Percentiles rank a stretch among this genome's conserved stretches.
Conservation (phyloP, 2,329 filamentous ascomycete genomes). For the Lizonia empirigonia region DNA sequence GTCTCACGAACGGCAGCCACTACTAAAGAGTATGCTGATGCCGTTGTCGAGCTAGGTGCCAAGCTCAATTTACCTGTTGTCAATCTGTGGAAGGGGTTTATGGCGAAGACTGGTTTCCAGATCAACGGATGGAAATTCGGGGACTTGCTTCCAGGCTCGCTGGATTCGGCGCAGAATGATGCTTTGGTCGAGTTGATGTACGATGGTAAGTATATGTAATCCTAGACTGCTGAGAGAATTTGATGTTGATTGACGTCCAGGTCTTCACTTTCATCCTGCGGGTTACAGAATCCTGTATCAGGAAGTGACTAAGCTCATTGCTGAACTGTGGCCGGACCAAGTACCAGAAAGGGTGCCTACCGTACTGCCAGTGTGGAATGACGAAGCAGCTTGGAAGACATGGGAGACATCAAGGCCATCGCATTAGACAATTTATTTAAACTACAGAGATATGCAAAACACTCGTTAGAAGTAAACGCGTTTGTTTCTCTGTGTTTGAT, state of each 20-base stretch:
- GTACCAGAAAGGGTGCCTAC: slow-evolving; percentile 58
- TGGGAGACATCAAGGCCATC: slow-evolving; percentile 22
- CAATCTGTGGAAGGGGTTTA: slow-evolving; percentile 80
- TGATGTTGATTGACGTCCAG: slow-evolving; percentile 41
- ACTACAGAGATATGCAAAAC: background rate
- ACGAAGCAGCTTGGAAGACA: slow-evolving; percentile 42
- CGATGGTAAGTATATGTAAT: slow-evolving; percentile 56
- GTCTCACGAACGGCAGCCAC: slow-evolving; percentile 61
- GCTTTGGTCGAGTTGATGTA: slow-evolving; percentile 58
- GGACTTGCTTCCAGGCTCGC: slow-evolving; percentile 61
- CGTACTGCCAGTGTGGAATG: slow-evolving; percentile 61
- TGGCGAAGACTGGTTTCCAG: slow-evolving; percentile 66
- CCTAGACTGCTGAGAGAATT: background rate
- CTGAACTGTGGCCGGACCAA: slow-evolving; percentile 60
- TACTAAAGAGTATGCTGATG: slow-evolving; percentile 69
- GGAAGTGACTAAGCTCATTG: slow-evolving; percentile 59
- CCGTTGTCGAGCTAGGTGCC: slow-evolving; percentile 66
- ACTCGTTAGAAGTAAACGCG: background rate
- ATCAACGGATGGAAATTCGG: slow-evolving; percentile 46
- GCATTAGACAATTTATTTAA: background rate
- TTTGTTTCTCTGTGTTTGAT: background rate
- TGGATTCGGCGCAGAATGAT: slow-evolving; percentile 63
- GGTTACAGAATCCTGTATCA: slow-evolving; percentile 63
- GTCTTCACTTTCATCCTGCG: slow-evolving; percentile 62
- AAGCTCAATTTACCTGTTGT: slow-evolving; percentile 66